These are phyloP conservation scores for Ehretia macrophylla DNA, from an alignment of 257 asterid genomes.

Conservation along the genomic window DNA sequence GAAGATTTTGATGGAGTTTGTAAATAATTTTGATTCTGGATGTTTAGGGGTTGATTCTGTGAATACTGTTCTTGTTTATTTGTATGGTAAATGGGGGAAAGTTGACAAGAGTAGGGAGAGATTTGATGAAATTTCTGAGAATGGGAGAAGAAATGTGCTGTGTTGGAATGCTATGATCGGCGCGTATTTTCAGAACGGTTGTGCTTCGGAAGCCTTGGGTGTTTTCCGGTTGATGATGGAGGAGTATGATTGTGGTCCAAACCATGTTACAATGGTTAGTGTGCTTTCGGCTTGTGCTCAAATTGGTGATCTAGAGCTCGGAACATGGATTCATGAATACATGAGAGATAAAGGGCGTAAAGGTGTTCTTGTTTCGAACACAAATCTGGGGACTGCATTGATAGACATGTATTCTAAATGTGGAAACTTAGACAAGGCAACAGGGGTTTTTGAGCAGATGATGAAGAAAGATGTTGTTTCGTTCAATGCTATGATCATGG, in stretches of 20 bases:
- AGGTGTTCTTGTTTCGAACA: slow-evolving; percentile 42
- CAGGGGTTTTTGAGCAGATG: slow-evolving; percentile 36
- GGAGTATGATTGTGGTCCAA: slow-evolving; percentile 40
- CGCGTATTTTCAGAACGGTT: slow-evolving; percentile 52
- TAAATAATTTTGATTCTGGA: neutral
- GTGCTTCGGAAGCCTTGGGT: slow-evolving; percentile 44
- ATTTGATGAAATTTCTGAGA: slow-evolving; percentile 47
- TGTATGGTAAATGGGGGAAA: slow-evolving; percentile 53
- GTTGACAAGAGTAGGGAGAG: slow-evolving; percentile 45
- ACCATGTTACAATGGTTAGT: slow-evolving; percentile 75
- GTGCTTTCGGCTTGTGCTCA: slow-evolving; percentile 79
- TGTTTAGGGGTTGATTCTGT: slow-evolving; percentile 31
- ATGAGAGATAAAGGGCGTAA: slow-evolving; percentile 40
- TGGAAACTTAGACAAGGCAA: slow-evolving; percentile 51
- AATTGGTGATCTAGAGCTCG: slow-evolving; percentile 60
- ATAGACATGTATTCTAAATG: slow-evolving; percentile 80
- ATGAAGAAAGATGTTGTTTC: slow-evolving; percentile 54
- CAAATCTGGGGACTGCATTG: slow-evolving; percentile 64
- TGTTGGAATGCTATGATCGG: slow-evolving; percentile 69
- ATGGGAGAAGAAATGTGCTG: slow-evolving; percentile 53
- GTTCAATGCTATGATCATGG: slow-evolving; percentile 78
- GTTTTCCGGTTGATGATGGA: slow-evolving; percentile 49
- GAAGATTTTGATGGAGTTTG: slow-evolving; percentile 18
- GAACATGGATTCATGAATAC: slow-evolving; percentile 57
- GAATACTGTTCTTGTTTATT: slow-evolving; percentile 43